Evolutionary conservation across 768 basidiomycete species (phyloP).

Genomic region (Clavulina sp.): DNA sequence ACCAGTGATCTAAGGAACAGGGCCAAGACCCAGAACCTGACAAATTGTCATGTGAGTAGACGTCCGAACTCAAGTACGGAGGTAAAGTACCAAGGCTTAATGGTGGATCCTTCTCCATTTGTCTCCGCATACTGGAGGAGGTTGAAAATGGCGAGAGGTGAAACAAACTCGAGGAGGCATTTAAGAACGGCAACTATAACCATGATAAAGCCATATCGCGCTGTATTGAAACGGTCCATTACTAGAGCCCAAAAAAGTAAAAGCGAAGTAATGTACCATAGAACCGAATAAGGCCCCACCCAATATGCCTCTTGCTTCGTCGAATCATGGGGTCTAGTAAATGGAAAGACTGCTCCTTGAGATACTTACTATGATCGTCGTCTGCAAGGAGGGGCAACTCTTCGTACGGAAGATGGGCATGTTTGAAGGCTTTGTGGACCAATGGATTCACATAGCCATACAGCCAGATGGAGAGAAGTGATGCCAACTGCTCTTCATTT

Average conservation of each 20-base stretch:
- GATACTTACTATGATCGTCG: conserved; percentile 20
- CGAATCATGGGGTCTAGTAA: conserved; percentile 6
- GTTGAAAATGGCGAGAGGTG: too few species aligned
- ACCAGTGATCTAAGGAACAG: conserved; percentile 17
- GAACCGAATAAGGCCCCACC: conserved; percentile 15
- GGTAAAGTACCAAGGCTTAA: not conserved
- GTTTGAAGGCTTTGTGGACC: conserved; percentile 26
- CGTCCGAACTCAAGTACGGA: too few species aligned
- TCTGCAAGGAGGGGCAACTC: conserved; percentile 32
- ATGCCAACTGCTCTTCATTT: conserved; percentile 34
- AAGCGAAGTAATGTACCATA: too few species aligned
- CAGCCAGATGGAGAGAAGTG: conserved; percentile 25
- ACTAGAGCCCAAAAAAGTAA: too few species aligned
- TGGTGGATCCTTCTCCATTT: not conserved
- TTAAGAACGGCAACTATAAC: too few species aligned
- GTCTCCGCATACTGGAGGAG: not conserved
- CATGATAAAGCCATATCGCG: too few species aligned
- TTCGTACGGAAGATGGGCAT: conserved; percentile 23
- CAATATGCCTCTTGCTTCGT: conserved; percentile 13
- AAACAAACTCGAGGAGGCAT: too few species aligned
- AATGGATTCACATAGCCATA: conserved; percentile 40
- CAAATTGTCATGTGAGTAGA: too few species aligned
- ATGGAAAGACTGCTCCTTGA: not conserved
- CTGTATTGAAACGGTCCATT: too few species aligned
- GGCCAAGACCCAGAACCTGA: conserved; percentile 28